Evolutionary conservation across 2,329 filamentous ascomycete genomes (phyloP), one percentile per base, ranked within the genome.

Genomic region (Leptographium galeiforme): DNA sequence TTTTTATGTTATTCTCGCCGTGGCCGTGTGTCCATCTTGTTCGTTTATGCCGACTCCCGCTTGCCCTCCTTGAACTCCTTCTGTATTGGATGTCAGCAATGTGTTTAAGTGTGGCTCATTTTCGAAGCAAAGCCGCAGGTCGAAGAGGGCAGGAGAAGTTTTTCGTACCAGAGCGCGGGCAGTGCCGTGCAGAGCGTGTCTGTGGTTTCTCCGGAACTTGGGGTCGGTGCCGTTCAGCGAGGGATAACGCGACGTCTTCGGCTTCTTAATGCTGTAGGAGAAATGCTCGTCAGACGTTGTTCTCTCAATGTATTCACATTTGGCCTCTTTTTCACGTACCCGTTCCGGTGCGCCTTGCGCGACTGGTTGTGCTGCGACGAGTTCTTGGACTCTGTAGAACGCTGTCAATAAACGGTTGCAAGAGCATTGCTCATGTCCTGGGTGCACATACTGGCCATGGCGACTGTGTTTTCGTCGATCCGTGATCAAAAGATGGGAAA

Each of bases 201-300:
- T 89, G 81, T 98, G 93, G 83, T 98, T 98, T 78, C 93, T 86
- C 75, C 93, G 86, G 83, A 98, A 98, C 85, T 98, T 98, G 72
- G 93, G 90, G 78, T 98, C 93, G 73, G 89, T 93, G 68, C 93
- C 93, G 73, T 96, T 96, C 69, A 98, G 85, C 66, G 91, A 97
- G 63, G 93, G 93, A 80, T 98, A 98, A 80, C 93, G 84, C 76
- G 90, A 84, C 71, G 93, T 97, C 84, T 95, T 96, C 63, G 93
- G 93, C 87, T 96, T 97, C 87, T 97, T 97, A 84, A 98, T 98
- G 78, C 91, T 96, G 72, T 65, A 59, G 19, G 39, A 48, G 40
- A 6, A 25, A 25, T 5, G 25, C 25, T 4, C 10, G n/a, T 54
- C 25, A 40, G 19, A 18, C 4, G 30, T 14, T n/a, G 39, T 6